Percentiles rank a stretch among this genome's conserved stretches.
Conservation (phyloP, 2,329 filamentous ascomycete species). For the Arthrobotrys musiformis region DNA sequence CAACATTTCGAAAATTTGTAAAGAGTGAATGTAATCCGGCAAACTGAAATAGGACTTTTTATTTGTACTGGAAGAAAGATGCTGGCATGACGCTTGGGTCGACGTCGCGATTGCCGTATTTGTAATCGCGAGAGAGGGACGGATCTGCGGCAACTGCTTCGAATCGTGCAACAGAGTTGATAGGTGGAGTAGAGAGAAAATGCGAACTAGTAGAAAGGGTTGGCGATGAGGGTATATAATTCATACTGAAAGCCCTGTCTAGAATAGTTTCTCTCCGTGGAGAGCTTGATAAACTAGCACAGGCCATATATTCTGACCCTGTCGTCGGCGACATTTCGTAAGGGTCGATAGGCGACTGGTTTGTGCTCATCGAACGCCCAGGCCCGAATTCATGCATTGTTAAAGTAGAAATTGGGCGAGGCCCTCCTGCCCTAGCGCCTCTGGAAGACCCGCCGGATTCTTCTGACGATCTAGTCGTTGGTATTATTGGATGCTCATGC, state of each 20-base stretch:
- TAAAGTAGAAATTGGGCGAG: slow-evolving; percentile 48
- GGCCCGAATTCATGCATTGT: slow-evolving; percentile 50
- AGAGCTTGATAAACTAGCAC: slow-evolving; percentile 41
- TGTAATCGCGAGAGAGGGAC: slow-evolving; percentile 15
- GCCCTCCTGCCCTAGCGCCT: slow-evolving; percentile 22
- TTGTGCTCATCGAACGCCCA: slow-evolving; percentile 13
- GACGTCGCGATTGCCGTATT: slow-evolving; percentile 19
- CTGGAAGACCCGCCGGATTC: slow-evolving; percentile 45
- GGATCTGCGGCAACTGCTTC: slow-evolving; percentile 42
- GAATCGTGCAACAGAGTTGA: slow-evolving; percentile 51
- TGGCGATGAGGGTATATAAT: slow-evolving; percentile 53
- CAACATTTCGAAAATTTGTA: not conserved
- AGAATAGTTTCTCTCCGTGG: slow-evolving; percentile 52
- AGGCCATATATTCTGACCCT: slow-evolving; percentile 48
- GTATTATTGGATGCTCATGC: slow-evolving; percentile 14
- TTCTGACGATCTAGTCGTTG: slow-evolving; percentile 46
- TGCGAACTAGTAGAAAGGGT: slow-evolving; percentile 8
- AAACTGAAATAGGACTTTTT: not conserved
- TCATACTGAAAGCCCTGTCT: slow-evolving; percentile 54
- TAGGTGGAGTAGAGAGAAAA: slow-evolving; percentile 24
- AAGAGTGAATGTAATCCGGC: not conserved
- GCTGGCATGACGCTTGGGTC: slow-evolving; percentile 54
- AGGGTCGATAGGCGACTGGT: slow-evolving; percentile 46
- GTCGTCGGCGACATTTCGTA: slow-evolving; percentile 35
- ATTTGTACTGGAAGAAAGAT: slow-evolving; percentile 48